Base-by-base conservation (phyloP, 192 early-diverging fungal species). In the Piromyces sp. region DNA sequence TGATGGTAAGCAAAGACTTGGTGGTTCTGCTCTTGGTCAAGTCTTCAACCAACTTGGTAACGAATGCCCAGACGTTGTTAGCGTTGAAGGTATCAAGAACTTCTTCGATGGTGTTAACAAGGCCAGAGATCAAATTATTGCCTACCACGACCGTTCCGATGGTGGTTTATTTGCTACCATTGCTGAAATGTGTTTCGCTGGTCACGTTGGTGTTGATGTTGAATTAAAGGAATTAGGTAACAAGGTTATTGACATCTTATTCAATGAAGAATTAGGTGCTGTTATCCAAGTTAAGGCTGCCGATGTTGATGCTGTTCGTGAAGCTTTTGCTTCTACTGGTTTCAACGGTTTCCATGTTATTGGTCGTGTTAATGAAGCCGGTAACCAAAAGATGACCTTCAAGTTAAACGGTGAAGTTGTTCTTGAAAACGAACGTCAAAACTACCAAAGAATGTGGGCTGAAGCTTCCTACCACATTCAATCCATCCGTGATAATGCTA, bases 141-240 rank as follows among this genome's bases (percentile, higher is more conserved):
- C 98, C 37, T 99, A 98, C 89, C 98, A 99, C 87, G 98, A 99
- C 85, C 93, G 96, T 78, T 97, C 96, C 7, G 98, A 99, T 89
- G 98, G 98, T 83, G 98, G 98, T 78, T 88, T 99, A 84, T 93
- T 98, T 82, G 85, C 91, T 26, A 95, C 98, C n/a, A 83, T 99
- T 31, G 87, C 88, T 30, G 98, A 99, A 86, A 99, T 99, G 98
- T 89, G 88, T 30, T 97, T 99, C 90, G 96, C 98, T 28, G 96
- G 96, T 16, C 97, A 94, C 82, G 89, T 94, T 7, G 96, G 97
- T 37, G 88, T 90, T 79, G 85, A 88, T 26, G 81, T 98, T 11
- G 93, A 97, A 80, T 80, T 94, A 12, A 78, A 87, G 11, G 79
- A 89, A 0, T 82, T 92, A 30, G 80, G 30, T n/a, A 89, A 91